Evolutionary conservation across 345 rosid species (phyloP), one percentile per base, ranked within the genome.

Genomic region (Camelina sativa): DNA sequence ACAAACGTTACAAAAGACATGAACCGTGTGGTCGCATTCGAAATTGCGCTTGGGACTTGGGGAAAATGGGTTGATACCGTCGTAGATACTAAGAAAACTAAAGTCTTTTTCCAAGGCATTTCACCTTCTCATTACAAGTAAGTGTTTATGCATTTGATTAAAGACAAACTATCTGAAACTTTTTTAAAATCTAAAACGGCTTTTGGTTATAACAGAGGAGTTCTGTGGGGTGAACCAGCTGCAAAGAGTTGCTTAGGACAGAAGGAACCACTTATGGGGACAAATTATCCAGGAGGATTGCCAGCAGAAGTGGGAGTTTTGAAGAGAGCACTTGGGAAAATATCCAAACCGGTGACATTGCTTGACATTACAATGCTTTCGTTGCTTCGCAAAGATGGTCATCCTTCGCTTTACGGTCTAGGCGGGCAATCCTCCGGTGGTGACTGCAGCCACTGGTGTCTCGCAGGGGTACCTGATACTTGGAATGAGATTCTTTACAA

Each of bases 391-490:
- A 91, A 88, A 80, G 98, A 94, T 66, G 98, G 88, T 0, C 98
- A 91, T 77, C 98, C 98, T 73, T 94, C 98, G 2, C 61, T 65
- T 7, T 94, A 87, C 43, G 97, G 97, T 11, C 63, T 88, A 1
- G 73, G 79, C 1, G 91, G 92, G 1, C 74, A 37, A 8, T 68
- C 77, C 0, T 83, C 79, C 3, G 72, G 80, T 84, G 72, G 80
- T 84, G 90, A 94, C 38, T 94, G 98, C 77, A 90, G 92, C 76
- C 98, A 91, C 47, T 91, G 98, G 98, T 91, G 98, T 73, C 92
- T 94, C 56, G 57, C 92, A 1, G 97, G 97, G 9, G 97, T 91
- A 77, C 97, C 98, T 1, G 98, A 93, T 77, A 84, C 94, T 69
- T 93, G 98, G 98, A 93, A 89, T 74, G 81, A 81, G 70, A 80